A percentile compares a stretch with the other conserved stretches of the same genome.
Conservation (phyloP, 2,329 filamentous ascomycete genomes). For the Cytospora mali region DNA sequence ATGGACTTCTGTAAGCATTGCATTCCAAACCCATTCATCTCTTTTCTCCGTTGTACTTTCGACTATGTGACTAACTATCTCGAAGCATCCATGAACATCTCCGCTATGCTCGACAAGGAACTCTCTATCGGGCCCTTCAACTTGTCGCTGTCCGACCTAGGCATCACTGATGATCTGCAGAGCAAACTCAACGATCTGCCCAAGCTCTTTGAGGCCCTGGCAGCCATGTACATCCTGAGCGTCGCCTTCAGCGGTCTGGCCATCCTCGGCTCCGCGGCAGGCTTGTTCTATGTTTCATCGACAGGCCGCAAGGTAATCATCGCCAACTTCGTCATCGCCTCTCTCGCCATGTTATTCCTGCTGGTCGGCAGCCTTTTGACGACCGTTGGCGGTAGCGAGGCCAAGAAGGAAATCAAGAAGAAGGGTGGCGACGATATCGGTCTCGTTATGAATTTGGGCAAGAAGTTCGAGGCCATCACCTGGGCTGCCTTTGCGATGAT, state of each 20-base stretch:
- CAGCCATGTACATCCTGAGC: conserved; percentile 52
- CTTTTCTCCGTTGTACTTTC: too few species aligned
- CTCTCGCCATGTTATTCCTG: conserved; percentile 42
- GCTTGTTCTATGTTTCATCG: conserved; percentile 33
- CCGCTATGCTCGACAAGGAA: conserved; percentile 49
- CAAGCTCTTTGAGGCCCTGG: conserved; percentile 49
- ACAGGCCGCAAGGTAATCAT: conserved; percentile 32
- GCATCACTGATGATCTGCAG: conserved; percentile 48
- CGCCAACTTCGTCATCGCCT: conserved; percentile 43
- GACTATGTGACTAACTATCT: background rate
- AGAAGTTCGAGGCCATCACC: conserved; percentile 48
- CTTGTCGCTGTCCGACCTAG: conserved; percentile 49
- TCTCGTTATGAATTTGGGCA: conserved; percentile 46
- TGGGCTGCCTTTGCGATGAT: conserved; percentile 54
- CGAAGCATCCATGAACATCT: conserved; percentile 46
- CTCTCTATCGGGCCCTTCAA: conserved; percentile 48
- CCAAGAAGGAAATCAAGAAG: conserved; percentile 44
- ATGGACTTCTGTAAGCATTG: conserved; percentile 28
- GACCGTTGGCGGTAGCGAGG: conserved; percentile 46
- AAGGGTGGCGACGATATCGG: conserved; percentile 47
- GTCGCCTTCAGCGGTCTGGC: conserved; percentile 46
- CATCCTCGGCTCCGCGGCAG: conserved; percentile 44
- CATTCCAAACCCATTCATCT: background rate
- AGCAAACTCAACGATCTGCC: conserved; percentile 54
- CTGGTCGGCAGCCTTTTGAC: conserved; percentile 47